Conservation (phyloP, 2,329 filamentous ascomycete genomes). For the Aureobasidium lini region DNA sequence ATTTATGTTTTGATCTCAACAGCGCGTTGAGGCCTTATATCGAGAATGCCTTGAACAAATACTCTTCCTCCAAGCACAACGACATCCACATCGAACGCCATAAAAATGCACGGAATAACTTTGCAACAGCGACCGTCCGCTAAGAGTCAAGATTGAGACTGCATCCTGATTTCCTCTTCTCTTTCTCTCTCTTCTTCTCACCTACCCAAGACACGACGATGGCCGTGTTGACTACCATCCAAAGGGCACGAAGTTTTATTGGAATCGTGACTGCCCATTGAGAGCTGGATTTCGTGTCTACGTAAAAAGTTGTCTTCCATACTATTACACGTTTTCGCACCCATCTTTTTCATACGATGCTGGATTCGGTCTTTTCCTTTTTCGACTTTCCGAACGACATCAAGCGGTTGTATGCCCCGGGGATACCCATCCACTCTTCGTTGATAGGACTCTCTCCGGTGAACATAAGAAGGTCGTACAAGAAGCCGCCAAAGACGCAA, state of each 20-base stretch:
- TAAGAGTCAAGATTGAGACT: no score
- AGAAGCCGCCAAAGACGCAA: slow-evolving; percentile 54
- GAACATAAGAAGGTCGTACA: slow-evolving; percentile 60
- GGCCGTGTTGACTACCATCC: no score
- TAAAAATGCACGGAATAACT: no score
- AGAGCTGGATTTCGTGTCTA: background rate
- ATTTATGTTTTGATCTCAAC: no score
- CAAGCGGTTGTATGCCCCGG: slow-evolving; percentile 17
- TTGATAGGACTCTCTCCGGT: slow-evolving; percentile 65
- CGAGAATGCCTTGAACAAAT: no score
- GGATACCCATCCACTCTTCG: slow-evolving; percentile 52
- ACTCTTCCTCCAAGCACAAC: no score
- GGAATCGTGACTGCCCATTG: background rate
- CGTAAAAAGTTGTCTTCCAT: background rate
- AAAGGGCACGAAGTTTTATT: background rate
- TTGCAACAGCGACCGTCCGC: no score
- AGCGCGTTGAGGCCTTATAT: no score
- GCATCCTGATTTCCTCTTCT: no score
- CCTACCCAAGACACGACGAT: no score
- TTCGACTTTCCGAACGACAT: slow-evolving; percentile 1
- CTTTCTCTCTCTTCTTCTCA: no score
- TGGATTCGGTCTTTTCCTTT: slow-evolving; percentile 5
- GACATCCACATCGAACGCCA: no score
- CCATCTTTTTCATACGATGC: background rate
- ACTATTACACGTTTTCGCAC: background rate